Evolutionary conservation across 2,329 filamentous ascomycete genomes (phyloP), one percentile per base, ranked within the genome.

Genomic region (Fusarium oxysporum): DNA sequence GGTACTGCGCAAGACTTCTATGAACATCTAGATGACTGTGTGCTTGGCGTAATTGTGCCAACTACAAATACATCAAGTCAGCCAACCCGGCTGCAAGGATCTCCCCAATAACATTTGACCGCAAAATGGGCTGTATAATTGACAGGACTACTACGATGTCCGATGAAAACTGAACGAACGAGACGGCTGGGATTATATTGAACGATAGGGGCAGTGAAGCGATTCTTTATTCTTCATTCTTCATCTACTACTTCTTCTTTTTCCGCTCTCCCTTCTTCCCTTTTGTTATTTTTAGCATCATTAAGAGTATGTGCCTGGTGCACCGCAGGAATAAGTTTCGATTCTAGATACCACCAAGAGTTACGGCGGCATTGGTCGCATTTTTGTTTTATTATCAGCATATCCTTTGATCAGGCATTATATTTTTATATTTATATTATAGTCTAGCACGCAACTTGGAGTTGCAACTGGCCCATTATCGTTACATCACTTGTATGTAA

Each of bases 1-100:
- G 88, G 88, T 74, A 96, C 92, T 68, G 94, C 96, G 6, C 96
- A 98, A 82, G 96, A 98, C 79, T 98, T 98, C 84, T 98, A 98
- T 81, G 96, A 98, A 84, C 96, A 98, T 86, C 86, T 98, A 74
- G 96, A 92, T 73, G 88, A 90, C 74, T 90, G 88, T 61, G 88
- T 90, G 38, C 82, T 90, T 47, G 88, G 88, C 56, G 88, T 89
- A 21, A 89, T 90, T 58, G 86, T 89, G 19, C 87, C 71, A 35
- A 60, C 88, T 19, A 32, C 64, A 48, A 65, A 43, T 51, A 58
- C 62, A 64, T 37, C 62, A 55, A 44, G 51, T 47, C 65, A 60
- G 17, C 71, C 72, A 43, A 37, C 35, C 16, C 63, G 72, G 38
- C 45, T 60, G n/a, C 70, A 74, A 32, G 64, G 41, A 23, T 72